Evolutionary conservation across 805 yeast species (phyloP).

Genomic region (Dipodascus albidus): DNA sequence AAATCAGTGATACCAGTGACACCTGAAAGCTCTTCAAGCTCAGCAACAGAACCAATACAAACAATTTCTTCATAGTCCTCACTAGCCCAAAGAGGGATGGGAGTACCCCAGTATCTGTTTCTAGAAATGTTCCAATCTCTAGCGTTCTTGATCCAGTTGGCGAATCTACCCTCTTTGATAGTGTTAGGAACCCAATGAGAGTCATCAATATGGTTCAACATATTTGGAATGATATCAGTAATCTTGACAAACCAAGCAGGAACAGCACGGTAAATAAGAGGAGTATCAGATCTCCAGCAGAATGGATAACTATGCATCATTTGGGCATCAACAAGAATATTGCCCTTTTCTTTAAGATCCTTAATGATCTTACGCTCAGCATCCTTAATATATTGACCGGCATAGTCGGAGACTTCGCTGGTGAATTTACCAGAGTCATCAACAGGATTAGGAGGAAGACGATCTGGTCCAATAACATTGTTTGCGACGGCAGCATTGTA

Average conservation of each 20-base stretch:
- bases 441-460: slow-evolving; percentile 83
- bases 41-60: slow-evolving; percentile 84
- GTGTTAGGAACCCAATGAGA: slow-evolving; percentile 91
- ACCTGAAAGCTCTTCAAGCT: slow-evolving; percentile 78
- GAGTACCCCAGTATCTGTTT: slow-evolving; percentile 99
- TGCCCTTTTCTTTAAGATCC: slow-evolving; percentile 65
- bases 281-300: slow-evolving; percentile 99
- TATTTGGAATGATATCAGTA: slow-evolving; percentile 74
- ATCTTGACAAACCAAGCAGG: slow-evolving; percentile 98
- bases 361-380: slow-evolving; percentile 90
- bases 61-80: slow-evolving; percentile 89
- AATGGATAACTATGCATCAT: slow-evolving; percentile 94
- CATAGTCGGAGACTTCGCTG: slow-evolving; percentile 56
- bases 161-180: slow-evolving; percentile 89
- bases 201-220: slow-evolving; percentile 72
- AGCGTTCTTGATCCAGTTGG: slow-evolving; percentile 97
- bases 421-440: slow-evolving; percentile 90
- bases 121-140: slow-evolving; percentile 99
- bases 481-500: slow-evolving; percentile 64
- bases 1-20: slow-evolving; percentile 70
- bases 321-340: slow-evolving; percentile 66
- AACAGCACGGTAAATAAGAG: slow-evolving; percentile 87
- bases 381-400: slow-evolving; percentile 84
- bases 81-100: slow-evolving; percentile 94
- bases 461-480: slow-evolving; percentile 61